phyloP scores from a whole-genome alignment of 2,329 filamentous ascomycete genomes.

The Botrytis pseudocinerea region DNA sequence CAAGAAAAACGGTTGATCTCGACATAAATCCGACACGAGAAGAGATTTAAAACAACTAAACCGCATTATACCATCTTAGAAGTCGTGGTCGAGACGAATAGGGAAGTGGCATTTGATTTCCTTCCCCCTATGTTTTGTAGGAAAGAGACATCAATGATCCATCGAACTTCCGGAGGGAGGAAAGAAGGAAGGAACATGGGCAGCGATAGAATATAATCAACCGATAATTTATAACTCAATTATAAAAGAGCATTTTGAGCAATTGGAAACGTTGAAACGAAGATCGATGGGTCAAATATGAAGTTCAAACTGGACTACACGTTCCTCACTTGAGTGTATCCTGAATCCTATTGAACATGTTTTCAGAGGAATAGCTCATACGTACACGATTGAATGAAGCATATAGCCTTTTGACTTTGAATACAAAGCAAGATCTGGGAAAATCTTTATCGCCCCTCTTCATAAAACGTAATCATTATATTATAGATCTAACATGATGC shows the following conservation, averaged over 20 bases:
- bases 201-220: neutral
- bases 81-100: neutral
- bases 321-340: neutral
- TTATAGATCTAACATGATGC: constrained; percentile 48
- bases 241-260: too few species aligned
- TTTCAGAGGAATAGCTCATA: neutral
- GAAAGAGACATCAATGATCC: neutral
- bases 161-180: neutral
- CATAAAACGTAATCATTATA: neutral
- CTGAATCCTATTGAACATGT: too few species aligned
- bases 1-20: neutral
- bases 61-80: neutral
- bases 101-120: neutral
- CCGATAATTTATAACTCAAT: neutral
- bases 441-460: neutral
- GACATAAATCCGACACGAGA: neutral
- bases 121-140: neutral
- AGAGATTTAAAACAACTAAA: too few species aligned
- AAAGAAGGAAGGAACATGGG: neutral
- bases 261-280: neutral
- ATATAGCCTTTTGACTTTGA: neutral
- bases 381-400: neutral
- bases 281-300: neutral
- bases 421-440: neutral
- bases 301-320: neutral